Conservation (phyloP, 768 basidiomycete species). For the Amanita fuliginea region DNA sequence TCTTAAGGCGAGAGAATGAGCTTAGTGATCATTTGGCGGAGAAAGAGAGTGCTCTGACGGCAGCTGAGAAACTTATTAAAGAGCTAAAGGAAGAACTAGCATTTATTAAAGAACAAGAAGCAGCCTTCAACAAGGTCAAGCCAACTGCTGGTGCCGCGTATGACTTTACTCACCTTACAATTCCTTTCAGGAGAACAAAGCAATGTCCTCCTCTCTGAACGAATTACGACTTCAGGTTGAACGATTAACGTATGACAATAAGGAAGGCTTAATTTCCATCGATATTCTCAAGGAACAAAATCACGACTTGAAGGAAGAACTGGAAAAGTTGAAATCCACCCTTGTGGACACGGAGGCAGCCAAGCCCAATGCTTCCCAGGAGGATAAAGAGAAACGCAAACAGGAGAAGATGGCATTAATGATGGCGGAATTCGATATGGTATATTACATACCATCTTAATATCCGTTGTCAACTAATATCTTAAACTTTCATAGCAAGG, state of each 20-base stretch:
- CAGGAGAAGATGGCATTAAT: constrained; percentile 99
- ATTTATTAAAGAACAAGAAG: constrained; percentile 88
- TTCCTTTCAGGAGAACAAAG: constrained; percentile 71
- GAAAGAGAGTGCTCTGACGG: constrained; percentile 70
- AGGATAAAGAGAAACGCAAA: constrained; percentile 98
- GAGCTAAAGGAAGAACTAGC: constrained; percentile 84
- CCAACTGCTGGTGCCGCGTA: constrained; percentile 3
- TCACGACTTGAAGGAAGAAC: constrained; percentile 70
- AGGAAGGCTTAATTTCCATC: constrained; percentile 85
- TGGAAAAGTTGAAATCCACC: constrained; percentile 81
- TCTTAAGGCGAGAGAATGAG: constrained; percentile 93
- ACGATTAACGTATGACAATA: constrained; percentile 89
- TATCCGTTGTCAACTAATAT: constrained; percentile 1
- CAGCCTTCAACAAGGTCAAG: constrained; percentile 59
- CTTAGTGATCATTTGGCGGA: constrained; percentile 88
- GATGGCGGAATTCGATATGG: constrained; percentile 98
- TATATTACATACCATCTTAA: constrained; percentile 26
- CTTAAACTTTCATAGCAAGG: constrained; percentile 48
- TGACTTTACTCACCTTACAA: neutral
- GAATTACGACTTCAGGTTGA: constrained; percentile 89
- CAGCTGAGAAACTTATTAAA: constrained; percentile 78
- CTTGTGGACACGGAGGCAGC: constrained; percentile 68
- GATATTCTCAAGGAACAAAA: constrained; percentile 96
- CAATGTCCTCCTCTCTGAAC: constrained; percentile 86
- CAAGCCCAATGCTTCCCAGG: constrained; percentile 78